Conservation (phyloP, 139 green algal species). For the Axilococcus clingmanii region DNA sequence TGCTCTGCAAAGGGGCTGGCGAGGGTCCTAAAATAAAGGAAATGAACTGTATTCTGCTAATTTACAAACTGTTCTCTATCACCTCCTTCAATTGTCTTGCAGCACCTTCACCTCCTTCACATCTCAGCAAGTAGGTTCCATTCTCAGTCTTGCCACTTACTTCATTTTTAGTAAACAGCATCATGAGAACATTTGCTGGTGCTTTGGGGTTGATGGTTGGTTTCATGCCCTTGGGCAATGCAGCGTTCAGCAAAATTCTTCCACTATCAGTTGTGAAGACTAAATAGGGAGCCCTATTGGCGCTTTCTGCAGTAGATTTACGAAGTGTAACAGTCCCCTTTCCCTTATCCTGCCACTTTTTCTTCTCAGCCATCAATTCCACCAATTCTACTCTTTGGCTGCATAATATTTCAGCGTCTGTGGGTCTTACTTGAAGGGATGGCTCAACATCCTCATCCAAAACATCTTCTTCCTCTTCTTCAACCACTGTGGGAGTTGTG, state of each 20-base stretch:
- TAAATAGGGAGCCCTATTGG: slow-evolving; percentile 10
- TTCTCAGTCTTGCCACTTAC: slow-evolving; percentile 6
- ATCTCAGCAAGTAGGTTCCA: slow-evolving; percentile 27
- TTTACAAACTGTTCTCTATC: background rate
- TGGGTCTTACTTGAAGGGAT: slow-evolving; percentile 11
- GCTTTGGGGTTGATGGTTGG: slow-evolving; percentile 18
- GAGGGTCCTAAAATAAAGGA: slow-evolving; percentile 2
- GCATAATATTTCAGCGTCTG: slow-evolving; percentile 17
- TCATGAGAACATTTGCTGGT: slow-evolving; percentile 20
- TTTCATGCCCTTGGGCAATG: slow-evolving; percentile 15
- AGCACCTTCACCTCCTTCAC: slow-evolving; percentile 7
- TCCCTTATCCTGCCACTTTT: slow-evolving; percentile 32
- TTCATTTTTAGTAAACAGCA: slow-evolving; percentile 11
- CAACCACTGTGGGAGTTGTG: background rate
- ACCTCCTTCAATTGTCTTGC: slow-evolving; percentile 12
- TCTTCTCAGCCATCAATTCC: slow-evolving; percentile 2
- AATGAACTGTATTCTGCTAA: background rate
- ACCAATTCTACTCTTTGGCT: slow-evolving; percentile 17
- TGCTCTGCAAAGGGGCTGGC: slow-evolving; percentile 25
- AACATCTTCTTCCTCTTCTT: slow-evolving; percentile 4
- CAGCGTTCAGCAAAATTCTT: slow-evolving; percentile 25
- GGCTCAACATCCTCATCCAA: slow-evolving; percentile 10
- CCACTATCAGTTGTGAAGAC: slow-evolving; percentile 29
- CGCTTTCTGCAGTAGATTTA: slow-evolving; percentile 4
- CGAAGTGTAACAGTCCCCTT: slow-evolving; percentile 20